These are phyloP conservation scores for Chenopodium album DNA, from an alignment of 148 eudicot species.

Conservation along the genomic window DNA sequence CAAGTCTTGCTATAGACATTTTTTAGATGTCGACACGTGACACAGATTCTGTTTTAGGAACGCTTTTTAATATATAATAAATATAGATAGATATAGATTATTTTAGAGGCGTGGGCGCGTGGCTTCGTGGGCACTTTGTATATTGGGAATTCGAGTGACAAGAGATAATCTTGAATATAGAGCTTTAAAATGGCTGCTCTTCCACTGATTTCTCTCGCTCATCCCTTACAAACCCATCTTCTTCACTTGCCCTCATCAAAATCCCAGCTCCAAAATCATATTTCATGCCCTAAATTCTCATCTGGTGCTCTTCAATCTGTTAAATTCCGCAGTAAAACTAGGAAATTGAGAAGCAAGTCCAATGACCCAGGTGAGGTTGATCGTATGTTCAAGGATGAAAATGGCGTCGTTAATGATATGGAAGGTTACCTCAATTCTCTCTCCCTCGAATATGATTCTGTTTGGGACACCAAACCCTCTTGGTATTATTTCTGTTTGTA, in stretches of 20 bases:
- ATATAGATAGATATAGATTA: too few species aligned
- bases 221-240: conserved; percentile 21
- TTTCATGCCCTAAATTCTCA: conserved; percentile 22
- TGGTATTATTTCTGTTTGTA: conserved; percentile 42
- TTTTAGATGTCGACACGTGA: too few species aligned
- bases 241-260: neutral
- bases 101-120: too few species aligned
- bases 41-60: too few species aligned
- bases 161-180: neutral
- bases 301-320: conserved; percentile 12
- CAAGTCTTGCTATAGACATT: too few species aligned
- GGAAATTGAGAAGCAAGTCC: conserved; percentile 33
- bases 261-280: conserved; percentile 35
- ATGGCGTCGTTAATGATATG: conserved; percentile 73
- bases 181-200: conserved; percentile 25
- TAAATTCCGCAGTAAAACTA: conserved; percentile 11
- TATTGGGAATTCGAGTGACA: neutral
- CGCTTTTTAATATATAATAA: too few species aligned
- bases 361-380: conserved; percentile 31
- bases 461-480: conserved; percentile 97
- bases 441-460: conserved; percentile 94
- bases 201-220: conserved; percentile 17
- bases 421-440: conserved; percentile 77
- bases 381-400: conserved; percentile 49
- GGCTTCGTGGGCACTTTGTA: too few species aligned